These are phyloP conservation scores for Liriodendron chinense DNA, from an alignment of 164 flowering plant species.

Conservation along the genomic window DNA sequence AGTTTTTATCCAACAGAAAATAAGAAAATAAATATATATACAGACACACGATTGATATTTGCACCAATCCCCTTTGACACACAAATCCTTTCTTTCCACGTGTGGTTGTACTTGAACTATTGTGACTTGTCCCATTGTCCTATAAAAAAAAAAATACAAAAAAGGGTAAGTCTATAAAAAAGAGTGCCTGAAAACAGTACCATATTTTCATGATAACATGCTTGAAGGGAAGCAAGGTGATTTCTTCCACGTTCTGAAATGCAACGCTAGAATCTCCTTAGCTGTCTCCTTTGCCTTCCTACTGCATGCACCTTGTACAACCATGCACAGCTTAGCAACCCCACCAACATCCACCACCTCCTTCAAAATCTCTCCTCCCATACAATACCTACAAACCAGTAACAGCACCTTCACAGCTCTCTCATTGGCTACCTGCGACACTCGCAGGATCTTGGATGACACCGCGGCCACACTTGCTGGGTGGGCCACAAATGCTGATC, in stretches of 20 bases:
- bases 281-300: constrained; percentile 25
- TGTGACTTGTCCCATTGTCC: too few relatives aligned
- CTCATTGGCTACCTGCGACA: constrained; percentile 64
- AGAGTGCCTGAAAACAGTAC: too few relatives aligned
- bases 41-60: too few relatives aligned
- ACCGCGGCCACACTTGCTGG: constrained; percentile 65
- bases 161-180: too few relatives aligned
- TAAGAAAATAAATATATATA: too few relatives aligned
- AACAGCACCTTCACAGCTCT: constrained; percentile 57
- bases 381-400: constrained; percentile 42
- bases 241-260: constrained; percentile 21
- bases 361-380: constrained; percentile 34
- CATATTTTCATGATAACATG: neutral
- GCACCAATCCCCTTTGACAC: too few relatives aligned
- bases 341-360: constrained; percentile 77
- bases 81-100: too few relatives aligned
- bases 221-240: constrained; percentile 20
- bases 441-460: constrained; percentile 66
- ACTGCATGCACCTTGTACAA: constrained; percentile 22
- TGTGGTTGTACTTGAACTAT: too few relatives aligned
- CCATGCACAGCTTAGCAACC: constrained; percentile 56
- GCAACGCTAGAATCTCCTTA: constrained; percentile 20
- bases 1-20: too few relatives aligned
- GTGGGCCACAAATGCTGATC: constrained; percentile 58
- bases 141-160: too few relatives aligned